Evolutionary conservation across 768 basidiomycete species (phyloP), one percentile per base, ranked within the genome.

Genomic region (Vararia minispora): DNA sequence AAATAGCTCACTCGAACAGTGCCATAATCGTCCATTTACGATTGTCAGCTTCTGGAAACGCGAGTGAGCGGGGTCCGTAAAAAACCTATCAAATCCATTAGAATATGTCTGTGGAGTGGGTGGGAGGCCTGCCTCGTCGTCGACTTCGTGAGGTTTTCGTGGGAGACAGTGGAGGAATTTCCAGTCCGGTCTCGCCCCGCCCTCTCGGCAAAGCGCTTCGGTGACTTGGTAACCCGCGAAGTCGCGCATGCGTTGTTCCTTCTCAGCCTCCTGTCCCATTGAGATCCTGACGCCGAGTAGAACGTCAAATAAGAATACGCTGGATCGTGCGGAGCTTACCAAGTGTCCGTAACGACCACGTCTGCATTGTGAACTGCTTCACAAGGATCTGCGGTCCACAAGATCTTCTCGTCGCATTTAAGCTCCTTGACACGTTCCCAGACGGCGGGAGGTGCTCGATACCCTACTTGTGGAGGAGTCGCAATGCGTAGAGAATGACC

Each of bases 231-330:
- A 99, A 2, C 95, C 92, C 13, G 72, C 46, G 61, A 99, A 99
- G 42, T 88, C 94, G 35, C 73, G 64, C 29, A 94, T 57, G 12
- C 94, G 78, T 49, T 88, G 77, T 23, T 66, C 85, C 46, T 91
- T 89, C 58, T 98, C 91, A 1, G 79, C 83, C 60, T 98, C 95
- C 59, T 95, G 90, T 13, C 95, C 95, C 95, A 99, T 98, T 2
- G 94, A 97, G 46, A 98, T 90, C 91, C 89, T 92, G 51, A n/a
- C 11, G 20, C 9, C 13, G 2, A 12, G 33, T 17, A 34, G 10
- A 21, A 31, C 25, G 38, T 18, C 37, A 30, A 22, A 24, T 29
- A 26, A 14, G 23, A 31, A 35, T 9, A 45, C 3, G 27, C 16
- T 12, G 29, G 30, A 32, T 36, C n/a, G 25, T 42, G 22, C 17